A percentile compares a stretch with the other conserved stretches of the same genome.
phyloP scores from a whole-genome alignment of 768 basidiomycete genomes.

The Phanerochaete carnosa region DNA sequence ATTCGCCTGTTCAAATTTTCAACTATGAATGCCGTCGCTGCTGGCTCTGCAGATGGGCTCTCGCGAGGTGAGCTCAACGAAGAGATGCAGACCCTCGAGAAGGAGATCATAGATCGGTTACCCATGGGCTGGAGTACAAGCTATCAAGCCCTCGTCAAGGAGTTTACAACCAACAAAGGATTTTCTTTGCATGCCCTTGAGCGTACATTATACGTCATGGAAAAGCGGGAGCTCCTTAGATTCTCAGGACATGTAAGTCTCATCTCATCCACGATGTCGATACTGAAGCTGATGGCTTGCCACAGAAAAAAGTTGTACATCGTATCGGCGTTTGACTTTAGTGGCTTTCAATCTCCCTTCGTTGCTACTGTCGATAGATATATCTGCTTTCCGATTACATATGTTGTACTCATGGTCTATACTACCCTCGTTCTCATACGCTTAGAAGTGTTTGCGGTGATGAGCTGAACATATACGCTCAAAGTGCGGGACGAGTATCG shows the following conservation, averaged over 20 bases:
- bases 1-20: slow-evolving; percentile 98
- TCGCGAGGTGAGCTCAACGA: slow-evolving; percentile 90
- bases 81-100: slow-evolving; percentile 88
- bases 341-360: background rate
- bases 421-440: too few relatives aligned
- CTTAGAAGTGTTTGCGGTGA: too few relatives aligned
- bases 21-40: slow-evolving; percentile 98
- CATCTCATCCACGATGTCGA: background rate
- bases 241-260: slow-evolving; percentile 64
- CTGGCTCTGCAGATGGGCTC: slow-evolving; percentile 90
- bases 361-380: background rate
- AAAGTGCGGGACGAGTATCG: too few relatives aligned
- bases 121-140: slow-evolving; percentile 97
- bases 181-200: slow-evolving; percentile 90
- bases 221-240: slow-evolving; percentile 92
- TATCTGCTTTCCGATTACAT: background rate
- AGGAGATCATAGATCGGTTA: slow-evolving; percentile 75
- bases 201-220: slow-evolving; percentile 84
- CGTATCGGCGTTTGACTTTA: background rate
- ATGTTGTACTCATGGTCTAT: background rate
- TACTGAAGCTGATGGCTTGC: background rate
- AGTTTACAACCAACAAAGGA: slow-evolving; percentile 92
- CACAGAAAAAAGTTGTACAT: slow-evolving; percentile 55
- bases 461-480: too few relatives aligned
- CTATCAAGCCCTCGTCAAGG: slow-evolving; percentile 87